Percentiles rank a stretch among this genome's conserved stretches.
These are phyloP conservation scores for Gossypium schwendimanii DNA, from an alignment of 441 rosid species.

Conservation along the genomic window DNA sequence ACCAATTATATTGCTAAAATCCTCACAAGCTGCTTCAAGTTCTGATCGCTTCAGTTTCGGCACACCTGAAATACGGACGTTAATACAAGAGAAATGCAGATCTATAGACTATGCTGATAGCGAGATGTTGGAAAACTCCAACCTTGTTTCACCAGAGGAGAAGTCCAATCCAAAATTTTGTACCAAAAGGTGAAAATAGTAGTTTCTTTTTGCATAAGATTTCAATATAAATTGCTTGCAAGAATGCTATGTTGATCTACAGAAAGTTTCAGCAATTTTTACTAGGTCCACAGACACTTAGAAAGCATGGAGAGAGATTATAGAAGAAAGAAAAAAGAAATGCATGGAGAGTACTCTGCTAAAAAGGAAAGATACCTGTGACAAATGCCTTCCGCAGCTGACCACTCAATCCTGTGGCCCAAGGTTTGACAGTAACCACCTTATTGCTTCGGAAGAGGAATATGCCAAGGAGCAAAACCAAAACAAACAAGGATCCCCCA, in stretches of 20 bases:
- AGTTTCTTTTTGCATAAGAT: not conserved
- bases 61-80: conserved; percentile 46
- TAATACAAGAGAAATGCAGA: conserved; percentile 5
- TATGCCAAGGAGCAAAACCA: conserved; percentile 33
- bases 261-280: not conserved
- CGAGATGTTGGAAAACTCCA: not conserved
- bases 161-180: not conserved
- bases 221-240: not conserved
- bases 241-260: not conserved
- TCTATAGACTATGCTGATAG: not conserved
- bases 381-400: conserved; percentile 81
- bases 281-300: not conserved
- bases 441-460: conserved; percentile 43
- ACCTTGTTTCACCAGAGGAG: not conserved
- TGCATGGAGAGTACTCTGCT: not conserved
- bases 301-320: too few species aligned
- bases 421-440: conserved; percentile 73
- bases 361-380: conserved; percentile 45
- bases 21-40: conserved; percentile 91
- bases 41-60: conserved; percentile 80
- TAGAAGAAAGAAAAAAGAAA: not conserved
- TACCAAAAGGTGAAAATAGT: not conserved
- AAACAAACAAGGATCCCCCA: conserved; percentile 43
- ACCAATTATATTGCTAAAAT: conserved; percentile 90
- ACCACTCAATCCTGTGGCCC: conserved; percentile 79